Evolutionary conservation across 768 basidiomycete genomes (phyloP), one percentile per base, ranked within the genome.

Genomic region (Mycena leptocephala): DNA sequence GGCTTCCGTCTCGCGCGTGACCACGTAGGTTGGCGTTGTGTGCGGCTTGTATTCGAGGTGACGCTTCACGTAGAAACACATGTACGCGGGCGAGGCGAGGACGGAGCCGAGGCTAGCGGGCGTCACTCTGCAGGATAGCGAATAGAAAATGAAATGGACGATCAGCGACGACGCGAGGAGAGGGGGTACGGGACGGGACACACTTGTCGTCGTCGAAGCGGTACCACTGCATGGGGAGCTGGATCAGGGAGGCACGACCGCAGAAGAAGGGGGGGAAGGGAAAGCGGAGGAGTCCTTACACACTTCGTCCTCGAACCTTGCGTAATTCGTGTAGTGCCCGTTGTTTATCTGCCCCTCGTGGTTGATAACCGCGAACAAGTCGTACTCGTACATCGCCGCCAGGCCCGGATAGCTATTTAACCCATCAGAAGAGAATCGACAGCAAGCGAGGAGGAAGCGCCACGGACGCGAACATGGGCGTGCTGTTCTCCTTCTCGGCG

Each of bases 171-270:
- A 59, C 33, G 33, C 58, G 58, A 46, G 14, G 43, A 46, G 58
- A 37, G 33, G 3, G 58, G 32, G 10, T 8, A 22, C 20, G 33
- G 24, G 33, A 8, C 4, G 7, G 33, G n/a, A 48, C 41, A 82
- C 92, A 96, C 95, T 96, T 98, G 80, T 97, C 97, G 81, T 98
- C 97, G 83, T 98, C 97, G 83, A 96, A 97, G 28, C 93, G 93
- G 85, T 95, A 98, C 96, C 96, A 99, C 93, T 97, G 65, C 58
- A 20, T 46, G 63, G 51, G 28, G 26, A 61, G 69, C 48, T 22
- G 35, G 35, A 66, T 24, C 24, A 13, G 4, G 26, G 14, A 53
- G 24, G 37, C 32, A 35, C 37, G 39, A 9, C 20, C 28, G 16
- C 24, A 26, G 64, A 75, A 20, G 33, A 74, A 26, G 43, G 5